Percentiles rank a stretch among this genome's conserved stretches.
These are phyloP conservation scores for Coemansia sp. DNA, from an alignment of 192 early-diverging fungal species.

Conservation along the genomic window DNA sequence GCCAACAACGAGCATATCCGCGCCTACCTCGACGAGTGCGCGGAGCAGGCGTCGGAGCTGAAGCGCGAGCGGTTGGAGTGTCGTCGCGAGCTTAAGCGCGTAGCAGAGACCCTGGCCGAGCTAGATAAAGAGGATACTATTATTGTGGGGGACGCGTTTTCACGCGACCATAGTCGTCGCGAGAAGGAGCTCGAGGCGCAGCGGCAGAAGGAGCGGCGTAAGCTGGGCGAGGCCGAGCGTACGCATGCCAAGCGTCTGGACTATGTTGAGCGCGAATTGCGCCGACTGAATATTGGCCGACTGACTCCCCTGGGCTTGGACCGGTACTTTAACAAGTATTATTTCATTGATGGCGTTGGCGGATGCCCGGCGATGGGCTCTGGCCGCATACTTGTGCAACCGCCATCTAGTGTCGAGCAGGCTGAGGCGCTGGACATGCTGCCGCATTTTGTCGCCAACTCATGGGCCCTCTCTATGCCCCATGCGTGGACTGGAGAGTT, in stretches of 20 bases:
- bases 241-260: conserved; percentile 45
- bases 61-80: conserved; percentile 78
- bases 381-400: conserved; percentile 66
- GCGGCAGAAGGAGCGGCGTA: conserved; percentile 51
- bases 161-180: conserved; percentile 36
- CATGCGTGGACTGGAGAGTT: conserved; percentile 41
- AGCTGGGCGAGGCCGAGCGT: conserved; percentile 51
- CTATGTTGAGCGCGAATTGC: conserved; percentile 73
- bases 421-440: conserved; percentile 12
- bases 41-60: conserved; percentile 71
- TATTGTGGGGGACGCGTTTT: not conserved
- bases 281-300: conserved; percentile 67
- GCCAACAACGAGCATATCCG: conserved; percentile 61
- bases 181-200: conserved; percentile 47
- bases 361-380: conserved; percentile 55
- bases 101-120: conserved; percentile 46
- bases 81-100: conserved; percentile 65
- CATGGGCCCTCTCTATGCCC: conserved; percentile 53
- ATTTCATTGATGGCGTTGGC: conserved; percentile 86
- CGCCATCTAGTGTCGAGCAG: conserved; percentile 56
- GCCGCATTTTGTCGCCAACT: conserved; percentile 28
- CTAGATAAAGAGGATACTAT: conserved; percentile 49
- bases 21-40: conserved; percentile 73
- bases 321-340: conserved; percentile 88
- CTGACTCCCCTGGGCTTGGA: conserved; percentile 79